Percentiles rank a stretch among this genome's conserved stretches.
Conservation (phyloP, 108 stramenopile species). For the Conticribra weissflogii region DNA sequence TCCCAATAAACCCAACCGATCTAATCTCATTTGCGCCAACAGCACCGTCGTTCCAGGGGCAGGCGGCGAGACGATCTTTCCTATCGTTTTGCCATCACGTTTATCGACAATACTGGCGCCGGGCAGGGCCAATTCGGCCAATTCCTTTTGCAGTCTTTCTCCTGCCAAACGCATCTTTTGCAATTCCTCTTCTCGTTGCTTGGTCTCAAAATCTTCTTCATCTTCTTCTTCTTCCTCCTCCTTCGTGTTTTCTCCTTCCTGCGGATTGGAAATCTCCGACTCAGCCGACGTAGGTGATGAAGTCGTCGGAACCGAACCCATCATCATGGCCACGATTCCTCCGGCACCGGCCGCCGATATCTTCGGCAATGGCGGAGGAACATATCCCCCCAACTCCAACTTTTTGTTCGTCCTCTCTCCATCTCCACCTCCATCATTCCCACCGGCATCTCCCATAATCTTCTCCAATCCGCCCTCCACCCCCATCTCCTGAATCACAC, state of each 20-base stretch:
- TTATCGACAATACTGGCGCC: conserved; percentile 77
- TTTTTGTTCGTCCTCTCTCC: conserved; percentile 20
- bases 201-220: conserved; percentile 24
- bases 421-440: conserved; percentile 15
- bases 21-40: conserved; percentile 84
- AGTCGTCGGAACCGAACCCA: conserved; percentile 49
- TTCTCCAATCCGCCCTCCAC: conserved; percentile 40
- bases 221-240: conserved; percentile 27
- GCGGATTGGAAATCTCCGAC: no score
- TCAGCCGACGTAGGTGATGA: no score
- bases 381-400: conserved; percentile 30
- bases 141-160: conserved; percentile 48
- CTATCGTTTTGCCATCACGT: conserved; percentile 82
- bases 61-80: conserved; percentile 74
- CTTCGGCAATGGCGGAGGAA: conserved; percentile 66
- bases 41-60: conserved; percentile 79
- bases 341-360: conserved; percentile 73
- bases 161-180: conserved; percentile 39
- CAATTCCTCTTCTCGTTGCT: conserved; percentile 44
- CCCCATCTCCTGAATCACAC: conserved; percentile 61
- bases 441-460: conserved; percentile 42
- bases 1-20: conserved; percentile 67
- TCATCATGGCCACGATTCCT: conserved; percentile 70
- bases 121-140: conserved; percentile 35
- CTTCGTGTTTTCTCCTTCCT: no score